A percentile compares a stretch with the other conserved stretches of the same genome.
Conservation (phyloP, 2,329 filamentous ascomycete genomes). For the Calonectria montana region DNA sequence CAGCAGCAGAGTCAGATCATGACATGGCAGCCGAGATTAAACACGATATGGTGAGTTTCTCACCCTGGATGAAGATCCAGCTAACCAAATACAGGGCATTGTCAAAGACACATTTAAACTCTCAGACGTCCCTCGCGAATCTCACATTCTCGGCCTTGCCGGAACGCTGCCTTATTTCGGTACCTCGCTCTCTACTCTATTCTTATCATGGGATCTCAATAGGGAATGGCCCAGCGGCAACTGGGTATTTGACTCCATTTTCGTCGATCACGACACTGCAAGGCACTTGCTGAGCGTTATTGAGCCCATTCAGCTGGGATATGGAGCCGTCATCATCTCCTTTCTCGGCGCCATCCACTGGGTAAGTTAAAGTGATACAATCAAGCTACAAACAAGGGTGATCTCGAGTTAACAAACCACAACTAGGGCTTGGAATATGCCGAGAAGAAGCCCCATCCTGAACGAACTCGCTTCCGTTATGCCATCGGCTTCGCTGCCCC, state of each 20-base stretch:
- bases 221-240: constrained; percentile 70
- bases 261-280: constrained; percentile 78
- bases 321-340: constrained; percentile 91
- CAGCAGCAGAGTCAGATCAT: constrained; percentile 26
- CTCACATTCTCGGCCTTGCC: constrained; percentile 76
- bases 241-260: constrained; percentile 61
- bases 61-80: neutral
- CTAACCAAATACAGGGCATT: constrained; percentile 58
- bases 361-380: constrained; percentile 56
- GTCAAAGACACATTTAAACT: constrained; percentile 78
- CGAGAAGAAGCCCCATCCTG: constrained; percentile 67
- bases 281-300: constrained; percentile 78
- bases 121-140: constrained; percentile 72
- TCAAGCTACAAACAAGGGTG: neutral
- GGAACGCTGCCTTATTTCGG: constrained; percentile 87
- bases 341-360: constrained; percentile 94
- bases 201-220: constrained; percentile 85
- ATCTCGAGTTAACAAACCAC: constrained; percentile 3
- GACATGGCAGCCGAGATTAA: constrained; percentile 51
- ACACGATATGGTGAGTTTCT: constrained; percentile 66
- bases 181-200: constrained; percentile 85
- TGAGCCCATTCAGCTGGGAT: constrained; percentile 90
- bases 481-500: constrained; percentile 84
- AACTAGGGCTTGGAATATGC: constrained; percentile 81
- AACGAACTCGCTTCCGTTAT: constrained; percentile 83